Conservation (phyloP, 1,284 basidiomycete species). For the Pulveroboletus sp. region DNA sequence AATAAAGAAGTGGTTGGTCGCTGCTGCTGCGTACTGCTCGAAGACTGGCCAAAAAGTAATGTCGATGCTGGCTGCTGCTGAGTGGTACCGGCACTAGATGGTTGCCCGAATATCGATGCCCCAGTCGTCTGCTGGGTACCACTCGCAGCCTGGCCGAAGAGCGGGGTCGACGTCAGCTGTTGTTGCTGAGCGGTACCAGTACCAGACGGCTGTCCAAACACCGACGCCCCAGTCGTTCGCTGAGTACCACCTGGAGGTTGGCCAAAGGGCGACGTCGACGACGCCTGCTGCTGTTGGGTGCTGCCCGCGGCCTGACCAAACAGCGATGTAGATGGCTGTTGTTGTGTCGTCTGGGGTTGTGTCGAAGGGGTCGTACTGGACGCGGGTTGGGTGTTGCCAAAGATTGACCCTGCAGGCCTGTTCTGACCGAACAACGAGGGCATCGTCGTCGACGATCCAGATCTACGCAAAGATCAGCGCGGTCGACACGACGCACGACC, state of each 20-base stretch:
- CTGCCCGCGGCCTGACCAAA: conserved; percentile 38
- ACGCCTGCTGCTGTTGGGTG: conserved; percentile 19
- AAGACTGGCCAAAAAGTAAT: conserved; percentile 27
- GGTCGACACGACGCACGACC: not conserved
- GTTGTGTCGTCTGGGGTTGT: conserved; percentile 30
- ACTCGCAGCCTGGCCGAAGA: conserved; percentile 16
- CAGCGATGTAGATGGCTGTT: conserved; percentile 33
- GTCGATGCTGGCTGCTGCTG: conserved; percentile 11
- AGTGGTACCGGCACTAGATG: conserved; percentile 12
- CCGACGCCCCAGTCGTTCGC: conserved; percentile 7
- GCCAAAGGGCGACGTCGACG: conserved; percentile 16
- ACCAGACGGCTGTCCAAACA: conserved; percentile 38
- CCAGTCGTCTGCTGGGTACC: conserved; percentile 36
- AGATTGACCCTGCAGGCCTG: conserved; percentile 33
- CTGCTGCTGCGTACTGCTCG: conserved; percentile 15
- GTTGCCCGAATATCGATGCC: conserved; percentile 28
- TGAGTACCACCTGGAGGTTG: not conserved
- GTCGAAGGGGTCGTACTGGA: conserved; percentile 30
- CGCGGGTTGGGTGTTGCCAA: conserved; percentile 35
- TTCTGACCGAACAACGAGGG: conserved; percentile 40
- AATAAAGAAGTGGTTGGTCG: conserved; percentile 22
- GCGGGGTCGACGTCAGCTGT: conserved; percentile 9
- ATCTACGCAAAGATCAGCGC: conserved; percentile 18
- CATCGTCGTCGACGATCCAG: conserved; percentile 21
- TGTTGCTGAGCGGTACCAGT: conserved; percentile 18